Evolutionary conservation across 2,329 filamentous ascomycete species (phyloP).

Genomic region (Atkinsonella hypoxylon): DNA sequence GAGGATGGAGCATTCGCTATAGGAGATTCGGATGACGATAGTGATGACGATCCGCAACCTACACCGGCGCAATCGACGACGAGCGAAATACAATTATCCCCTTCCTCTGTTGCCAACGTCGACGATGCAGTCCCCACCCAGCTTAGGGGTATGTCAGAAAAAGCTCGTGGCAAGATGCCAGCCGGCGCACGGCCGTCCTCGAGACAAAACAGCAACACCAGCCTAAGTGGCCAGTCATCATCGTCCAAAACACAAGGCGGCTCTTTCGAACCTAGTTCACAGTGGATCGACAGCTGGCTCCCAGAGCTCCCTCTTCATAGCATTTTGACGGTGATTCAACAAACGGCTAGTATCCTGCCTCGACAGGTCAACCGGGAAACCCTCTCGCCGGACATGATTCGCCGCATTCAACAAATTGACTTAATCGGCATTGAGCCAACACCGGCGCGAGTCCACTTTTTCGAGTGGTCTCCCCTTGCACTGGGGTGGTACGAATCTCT

Average conservation of each 20-base stretch:
- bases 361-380: slow-evolving; percentile 32
- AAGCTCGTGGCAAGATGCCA: slow-evolving; percentile 91
- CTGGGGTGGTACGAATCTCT: slow-evolving; percentile 94
- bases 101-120: slow-evolving; percentile 53
- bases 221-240: slow-evolving; percentile 54
- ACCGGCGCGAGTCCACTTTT: slow-evolving; percentile 68
- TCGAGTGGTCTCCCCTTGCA: slow-evolving; percentile 85
- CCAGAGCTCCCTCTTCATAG: slow-evolving; percentile 83
- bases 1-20: slow-evolving; percentile 79
- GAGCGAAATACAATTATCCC: slow-evolving; percentile 48
- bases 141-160: slow-evolving; percentile 88
- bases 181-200: slow-evolving; percentile 74
- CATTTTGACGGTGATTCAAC: slow-evolving; percentile 63
- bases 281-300: slow-evolving; percentile 93
- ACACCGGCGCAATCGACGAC: slow-evolving; percentile 53
- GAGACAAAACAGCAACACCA: slow-evolving; percentile 79
- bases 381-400: slow-evolving; percentile 34
- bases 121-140: slow-evolving; percentile 77
- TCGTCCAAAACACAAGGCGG: slow-evolving; percentile 42
- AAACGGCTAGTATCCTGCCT: slow-evolving; percentile 47
- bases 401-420: slow-evolving; percentile 45
- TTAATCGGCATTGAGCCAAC: slow-evolving; percentile 65
- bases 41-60: slow-evolving; percentile 39
- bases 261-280: slow-evolving; percentile 61
- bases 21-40: slow-evolving; percentile 66